Conservation (phyloP, 2,329 filamentous ascomycete genomes). For the Xylariaceae sp. region DNA sequence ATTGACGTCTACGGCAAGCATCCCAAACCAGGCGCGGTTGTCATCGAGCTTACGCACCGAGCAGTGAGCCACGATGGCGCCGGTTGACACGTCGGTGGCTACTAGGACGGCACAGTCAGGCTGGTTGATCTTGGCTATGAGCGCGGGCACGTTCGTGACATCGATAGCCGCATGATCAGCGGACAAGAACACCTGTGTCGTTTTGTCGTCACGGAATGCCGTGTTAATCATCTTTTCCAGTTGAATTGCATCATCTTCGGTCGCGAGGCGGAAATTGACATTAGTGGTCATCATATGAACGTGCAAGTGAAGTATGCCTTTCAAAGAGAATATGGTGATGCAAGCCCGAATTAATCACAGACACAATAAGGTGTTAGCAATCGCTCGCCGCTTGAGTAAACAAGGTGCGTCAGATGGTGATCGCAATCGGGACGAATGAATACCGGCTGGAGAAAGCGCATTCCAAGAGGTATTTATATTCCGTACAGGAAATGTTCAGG, state of each 20-base stretch:
- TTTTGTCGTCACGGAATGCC: conserved; percentile 20
- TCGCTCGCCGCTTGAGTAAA: too few species aligned
- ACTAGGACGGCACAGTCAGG: conserved; percentile 31
- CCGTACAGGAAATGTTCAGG: too few species aligned
- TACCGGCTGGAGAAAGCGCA: too few species aligned
- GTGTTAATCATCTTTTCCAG: conserved; percentile 22
- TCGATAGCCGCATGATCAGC: conserved; percentile 12
- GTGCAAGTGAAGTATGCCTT: neutral
- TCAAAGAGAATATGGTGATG: too few species aligned
- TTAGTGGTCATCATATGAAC: neutral
- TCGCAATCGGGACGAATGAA: too few species aligned
- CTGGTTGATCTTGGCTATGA: conserved; percentile 20
- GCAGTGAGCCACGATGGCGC: conserved; percentile 41
- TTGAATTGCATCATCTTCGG: conserved; percentile 18
- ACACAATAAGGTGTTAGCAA: too few species aligned
- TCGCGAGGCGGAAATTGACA: conserved; percentile 23
- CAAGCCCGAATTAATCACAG: neutral
- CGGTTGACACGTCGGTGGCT: conserved; percentile 30
- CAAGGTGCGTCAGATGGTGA: too few species aligned
- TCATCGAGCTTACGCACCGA: conserved; percentile 35
- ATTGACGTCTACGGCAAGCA: conserved; percentile 45
- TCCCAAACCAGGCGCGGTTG: conserved; percentile 41
- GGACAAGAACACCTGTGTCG: conserved; percentile 19
- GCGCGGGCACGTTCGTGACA: conserved; percentile 8
- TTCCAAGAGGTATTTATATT: too few species aligned